A percentile compares a stretch with the other conserved stretches of the same genome.
phyloP scores from a whole-genome alignment of 23 red algal genomes.

The Gracilaria domingensis region DNA sequence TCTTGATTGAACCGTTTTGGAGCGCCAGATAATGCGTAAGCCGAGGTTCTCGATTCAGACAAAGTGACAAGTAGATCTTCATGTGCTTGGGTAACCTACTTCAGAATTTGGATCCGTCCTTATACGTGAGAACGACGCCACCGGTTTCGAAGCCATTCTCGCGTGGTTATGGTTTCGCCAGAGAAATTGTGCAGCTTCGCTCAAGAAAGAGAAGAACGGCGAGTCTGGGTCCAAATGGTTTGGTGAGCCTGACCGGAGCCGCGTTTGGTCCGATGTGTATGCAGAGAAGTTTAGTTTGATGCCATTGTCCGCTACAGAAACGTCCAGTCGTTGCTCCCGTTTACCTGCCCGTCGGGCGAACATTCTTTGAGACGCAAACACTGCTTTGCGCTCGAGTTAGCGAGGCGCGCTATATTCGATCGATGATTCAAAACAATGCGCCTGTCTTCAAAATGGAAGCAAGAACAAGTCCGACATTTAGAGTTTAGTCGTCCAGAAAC shows the following conservation, averaged over 20 bases:
- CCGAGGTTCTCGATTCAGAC: not conserved
- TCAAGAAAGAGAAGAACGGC: constrained; percentile 9
- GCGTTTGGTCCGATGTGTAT: not conserved
- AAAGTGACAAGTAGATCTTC: not conserved
- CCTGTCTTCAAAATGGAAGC: not conserved
- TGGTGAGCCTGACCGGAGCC: not conserved
- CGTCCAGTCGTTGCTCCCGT: not conserved
- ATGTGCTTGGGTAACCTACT: constrained; percentile 3
- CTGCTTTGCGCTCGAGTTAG: not conserved
- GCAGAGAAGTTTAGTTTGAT: not conserved
- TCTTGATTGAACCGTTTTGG: constrained; percentile 22
- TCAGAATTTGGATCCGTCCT: constrained; percentile 9
- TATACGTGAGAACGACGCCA: too few relatives aligned
- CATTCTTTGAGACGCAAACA: too few relatives aligned
- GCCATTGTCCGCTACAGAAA: not conserved
- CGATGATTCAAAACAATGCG: not conserved
- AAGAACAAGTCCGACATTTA: constrained; percentile 14
- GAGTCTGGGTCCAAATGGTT: not conserved
- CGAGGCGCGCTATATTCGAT: not conserved
- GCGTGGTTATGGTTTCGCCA: too few relatives aligned
- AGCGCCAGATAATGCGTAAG: constrained; percentile 25
- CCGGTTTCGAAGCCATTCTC: not conserved
- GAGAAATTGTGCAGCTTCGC: not conserved
- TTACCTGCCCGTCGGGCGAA: not conserved
- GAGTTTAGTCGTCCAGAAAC: not conserved